Evolutionary conservation across 2,329 filamentous ascomycete genomes (phyloP).

Genomic region (Colletotrichum euphorbiae): DNA sequence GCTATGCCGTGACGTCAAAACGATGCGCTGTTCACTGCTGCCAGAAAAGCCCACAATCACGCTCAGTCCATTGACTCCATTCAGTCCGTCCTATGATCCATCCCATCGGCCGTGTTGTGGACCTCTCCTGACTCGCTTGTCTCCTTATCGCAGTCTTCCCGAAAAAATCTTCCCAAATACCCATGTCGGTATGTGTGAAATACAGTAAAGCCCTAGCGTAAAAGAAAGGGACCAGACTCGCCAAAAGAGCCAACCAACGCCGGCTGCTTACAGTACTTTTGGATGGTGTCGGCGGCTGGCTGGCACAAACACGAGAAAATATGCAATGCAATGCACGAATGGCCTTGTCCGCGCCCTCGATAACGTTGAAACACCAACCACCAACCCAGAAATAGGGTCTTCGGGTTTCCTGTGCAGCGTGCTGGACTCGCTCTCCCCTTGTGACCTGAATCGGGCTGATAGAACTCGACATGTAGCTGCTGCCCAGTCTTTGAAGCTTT

Average conservation of each 20-base stretch:
- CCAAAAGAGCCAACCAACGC: constrained; percentile 19
- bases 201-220: neutral
- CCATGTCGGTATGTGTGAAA: constrained; percentile 20
- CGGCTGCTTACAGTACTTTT: neutral
- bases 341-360: constrained; percentile 11
- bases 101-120: constrained; percentile 19
- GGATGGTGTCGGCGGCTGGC: constrained; percentile 1
- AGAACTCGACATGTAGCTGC: neutral
- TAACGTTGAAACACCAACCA: neutral
- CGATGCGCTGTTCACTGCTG: constrained; percentile 17
- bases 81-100: constrained; percentile 15
- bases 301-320: constrained; percentile 26
- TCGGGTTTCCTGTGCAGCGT: neutral
- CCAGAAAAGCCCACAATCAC: constrained; percentile 21
- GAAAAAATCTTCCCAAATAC: constrained; percentile 35
- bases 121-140: constrained; percentile 36
- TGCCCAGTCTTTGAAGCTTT: constrained; percentile 13
- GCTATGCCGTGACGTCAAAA: constrained; percentile 36
- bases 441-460: neutral
- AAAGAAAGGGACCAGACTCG: constrained; percentile 24
- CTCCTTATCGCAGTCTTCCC: constrained; percentile 35
- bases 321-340: constrained; percentile 35
- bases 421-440: constrained; percentile 8
- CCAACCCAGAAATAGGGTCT: constrained; percentile 20
- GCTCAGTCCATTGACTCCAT: neutral